Percentiles rank a stretch among this genome's conserved stretches.
Conservation (phyloP, 352 stramenopile species). For the Phytophthora agathidicida region DNA sequence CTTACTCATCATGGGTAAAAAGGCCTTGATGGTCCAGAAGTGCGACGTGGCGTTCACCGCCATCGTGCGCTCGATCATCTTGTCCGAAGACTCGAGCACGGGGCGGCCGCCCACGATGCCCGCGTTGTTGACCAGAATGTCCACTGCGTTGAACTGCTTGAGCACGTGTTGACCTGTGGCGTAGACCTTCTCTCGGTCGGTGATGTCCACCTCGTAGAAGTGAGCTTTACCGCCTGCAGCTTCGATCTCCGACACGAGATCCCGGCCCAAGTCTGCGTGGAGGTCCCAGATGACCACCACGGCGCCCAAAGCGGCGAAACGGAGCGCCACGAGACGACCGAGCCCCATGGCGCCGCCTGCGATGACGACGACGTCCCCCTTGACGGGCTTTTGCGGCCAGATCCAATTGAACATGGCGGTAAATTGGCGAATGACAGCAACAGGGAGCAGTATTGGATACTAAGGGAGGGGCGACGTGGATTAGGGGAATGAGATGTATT, state of each 20-base stretch:
- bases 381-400: constrained; percentile 52
- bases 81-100: constrained; percentile 44
- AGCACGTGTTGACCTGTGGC: constrained; percentile 27
- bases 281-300: constrained; percentile 51
- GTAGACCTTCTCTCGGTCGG: constrained; percentile 40
- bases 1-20: constrained; percentile 51
- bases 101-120: constrained; percentile 53
- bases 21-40: constrained; percentile 60
- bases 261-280: constrained; percentile 25
- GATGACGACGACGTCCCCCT: constrained; percentile 58
- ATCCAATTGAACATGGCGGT: constrained; percentile 41
- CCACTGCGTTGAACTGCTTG: constrained; percentile 32
- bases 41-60: constrained; percentile 53
- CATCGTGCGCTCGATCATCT: constrained; percentile 56
- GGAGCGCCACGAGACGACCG: constrained; percentile 46
- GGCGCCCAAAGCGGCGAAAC: constrained; percentile 41
- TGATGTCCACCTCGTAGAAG: constrained; percentile 50
- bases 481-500: background rate
- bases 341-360: constrained; percentile 63
- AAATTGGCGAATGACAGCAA: background rate
- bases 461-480: background rate
- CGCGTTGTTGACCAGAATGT: constrained; percentile 63
- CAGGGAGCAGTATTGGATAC: background rate
- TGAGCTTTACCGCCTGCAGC: constrained; percentile 20
- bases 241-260: constrained; percentile 45